Evolutionary conservation across 148 eudicot genomes (phyloP).

Genomic region (Oxyria digyna): DNA sequence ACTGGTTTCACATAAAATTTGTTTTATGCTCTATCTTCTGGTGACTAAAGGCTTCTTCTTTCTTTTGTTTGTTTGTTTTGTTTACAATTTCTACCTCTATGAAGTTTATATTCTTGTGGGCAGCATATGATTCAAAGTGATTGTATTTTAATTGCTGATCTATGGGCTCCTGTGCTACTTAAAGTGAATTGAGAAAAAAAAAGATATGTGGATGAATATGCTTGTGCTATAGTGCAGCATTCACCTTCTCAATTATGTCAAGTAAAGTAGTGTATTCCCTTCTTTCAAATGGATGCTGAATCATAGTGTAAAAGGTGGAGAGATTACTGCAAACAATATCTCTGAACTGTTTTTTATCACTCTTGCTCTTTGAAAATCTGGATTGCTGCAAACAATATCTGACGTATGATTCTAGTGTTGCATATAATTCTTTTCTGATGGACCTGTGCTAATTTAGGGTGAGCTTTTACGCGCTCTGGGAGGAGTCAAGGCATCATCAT

Average conservation of each 20-base stretch:
- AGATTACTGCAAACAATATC: not conserved
- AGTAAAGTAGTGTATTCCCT: not conserved
- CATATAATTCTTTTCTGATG: not conserved
- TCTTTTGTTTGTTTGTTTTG: too few species aligned
- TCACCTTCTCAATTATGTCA: not conserved
- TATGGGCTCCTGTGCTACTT: not conserved
- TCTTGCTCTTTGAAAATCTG: not conserved
- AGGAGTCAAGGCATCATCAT: slow-evolving; percentile 67
- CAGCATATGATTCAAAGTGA: not conserved
- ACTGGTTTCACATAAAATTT: not conserved
- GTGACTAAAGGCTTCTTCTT: not conserved
- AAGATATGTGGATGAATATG: not conserved
- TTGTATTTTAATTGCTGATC: not conserved
- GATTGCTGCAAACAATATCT: not conserved
- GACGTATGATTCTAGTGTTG: not conserved
- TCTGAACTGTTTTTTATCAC: not conserved
- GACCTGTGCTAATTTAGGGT: slow-evolving; percentile 29
- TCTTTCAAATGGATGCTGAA: not conserved
- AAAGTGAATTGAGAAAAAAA: not conserved
- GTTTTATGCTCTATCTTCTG: not conserved
- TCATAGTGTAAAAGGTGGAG: too few species aligned
- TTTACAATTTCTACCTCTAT: not conserved
- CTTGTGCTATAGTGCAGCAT: not conserved
- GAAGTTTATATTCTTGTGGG: not conserved
- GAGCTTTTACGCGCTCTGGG: slow-evolving; percentile 89